Conservation (phyloP, 768 basidiomycete genomes). For the Saitozyma sp. region DNA sequence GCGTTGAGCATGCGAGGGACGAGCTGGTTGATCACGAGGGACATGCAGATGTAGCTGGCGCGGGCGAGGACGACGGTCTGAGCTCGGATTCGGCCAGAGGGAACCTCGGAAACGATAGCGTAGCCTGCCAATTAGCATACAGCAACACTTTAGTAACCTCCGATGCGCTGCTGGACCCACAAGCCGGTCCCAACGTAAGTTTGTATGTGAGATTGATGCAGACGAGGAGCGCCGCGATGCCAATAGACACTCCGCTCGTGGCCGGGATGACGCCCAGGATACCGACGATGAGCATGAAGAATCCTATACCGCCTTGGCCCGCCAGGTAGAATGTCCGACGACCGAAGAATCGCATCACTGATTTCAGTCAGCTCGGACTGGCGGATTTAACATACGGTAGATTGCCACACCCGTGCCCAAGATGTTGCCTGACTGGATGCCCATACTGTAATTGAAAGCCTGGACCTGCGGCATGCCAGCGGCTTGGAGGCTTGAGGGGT, state of each 20-base stretch:
- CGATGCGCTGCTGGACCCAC: too few relatives aligned
- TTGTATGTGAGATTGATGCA: conserved; percentile 14
- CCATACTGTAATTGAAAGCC: conserved; percentile 21
- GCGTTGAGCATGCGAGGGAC: conserved; percentile 16
- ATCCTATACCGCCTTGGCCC: conserved; percentile 6
- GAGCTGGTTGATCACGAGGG: conserved; percentile 14
- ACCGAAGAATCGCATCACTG: background rate
- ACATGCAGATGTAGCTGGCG: conserved; percentile 13
- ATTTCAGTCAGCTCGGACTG: background rate
- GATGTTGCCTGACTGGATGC: conserved; percentile 18
- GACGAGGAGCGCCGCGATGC: conserved; percentile 10
- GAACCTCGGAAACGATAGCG: conserved; percentile 34
- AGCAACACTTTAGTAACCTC: conserved; percentile 1
- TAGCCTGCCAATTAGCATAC: conserved; percentile 7
- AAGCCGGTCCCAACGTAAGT: conserved; percentile 12
- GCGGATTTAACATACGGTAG: background rate
- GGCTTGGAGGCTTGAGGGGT: conserved; percentile 1
- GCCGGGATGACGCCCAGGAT: conserved; percentile 9
- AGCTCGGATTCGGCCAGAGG: conserved; percentile 23
- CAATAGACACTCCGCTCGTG: background rate
- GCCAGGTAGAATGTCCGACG: conserved; percentile 8
- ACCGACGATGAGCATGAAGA: conserved; percentile 11
- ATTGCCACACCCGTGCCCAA: conserved; percentile 14
- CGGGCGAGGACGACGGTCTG: conserved; percentile 32
- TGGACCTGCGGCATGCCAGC: conserved; percentile 14